phyloP scores from a whole-genome alignment of 2,329 filamentous ascomycete species.

The Alternaria atra region DNA sequence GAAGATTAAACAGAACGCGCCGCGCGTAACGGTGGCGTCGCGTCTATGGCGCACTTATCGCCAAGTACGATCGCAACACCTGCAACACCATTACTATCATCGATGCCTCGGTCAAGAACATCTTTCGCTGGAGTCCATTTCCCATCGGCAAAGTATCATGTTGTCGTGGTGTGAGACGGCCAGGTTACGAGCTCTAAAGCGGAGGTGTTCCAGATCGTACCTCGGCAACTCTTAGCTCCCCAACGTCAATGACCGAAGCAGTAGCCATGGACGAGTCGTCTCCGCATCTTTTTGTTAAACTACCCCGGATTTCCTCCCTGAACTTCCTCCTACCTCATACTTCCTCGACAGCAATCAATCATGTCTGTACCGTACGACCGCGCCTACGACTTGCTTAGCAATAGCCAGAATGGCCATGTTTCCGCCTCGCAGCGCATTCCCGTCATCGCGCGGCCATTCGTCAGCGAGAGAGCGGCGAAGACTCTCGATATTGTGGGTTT shows the following conservation, averaged over 20 bases:
- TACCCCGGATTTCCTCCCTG: constrained; percentile 26
- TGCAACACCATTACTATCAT: neutral
- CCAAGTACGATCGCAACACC: neutral
- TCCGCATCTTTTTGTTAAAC: constrained; percentile 20
- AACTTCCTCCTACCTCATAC: neutral
- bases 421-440: constrained; percentile 66
- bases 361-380: constrained; percentile 46
- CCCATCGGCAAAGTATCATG: neutral
- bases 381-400: constrained; percentile 41
- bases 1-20: neutral
- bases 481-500: constrained; percentile 74
- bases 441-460: constrained; percentile 67
- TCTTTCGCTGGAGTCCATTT: neutral
- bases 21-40: constrained; percentile 4
- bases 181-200: constrained; percentile 2
- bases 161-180: constrained; percentile 6
- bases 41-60: neutral
- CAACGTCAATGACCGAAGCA: constrained; percentile 20
- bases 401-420: constrained; percentile 49
- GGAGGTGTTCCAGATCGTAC: constrained; percentile 24
- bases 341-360: constrained; percentile 7
- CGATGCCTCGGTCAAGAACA: constrained; percentile 6
- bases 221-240: constrained; percentile 36
- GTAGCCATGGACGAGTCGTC: constrained; percentile 34
- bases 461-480: constrained; percentile 85